phyloP scores from a whole-genome alignment of 495 filamentous ascomycete genomes.

The Penicillium cosmopolitanum region DNA sequence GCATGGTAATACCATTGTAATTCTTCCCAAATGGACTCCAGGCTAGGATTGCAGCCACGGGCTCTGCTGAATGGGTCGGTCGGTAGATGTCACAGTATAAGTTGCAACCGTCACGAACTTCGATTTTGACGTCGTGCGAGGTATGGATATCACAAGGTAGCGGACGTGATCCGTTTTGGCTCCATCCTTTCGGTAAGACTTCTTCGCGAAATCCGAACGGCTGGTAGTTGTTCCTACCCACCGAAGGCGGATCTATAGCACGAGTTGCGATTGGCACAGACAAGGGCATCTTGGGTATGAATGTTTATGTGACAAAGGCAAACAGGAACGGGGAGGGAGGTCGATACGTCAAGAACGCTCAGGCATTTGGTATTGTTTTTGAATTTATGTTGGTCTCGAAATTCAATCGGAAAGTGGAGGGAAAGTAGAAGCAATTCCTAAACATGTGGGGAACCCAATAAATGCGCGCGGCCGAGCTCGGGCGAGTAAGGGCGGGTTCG shows the following conservation, averaged over 20 bases:
- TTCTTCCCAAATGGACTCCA: constrained; percentile 41
- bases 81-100: constrained; percentile 38
- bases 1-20: constrained; percentile 22
- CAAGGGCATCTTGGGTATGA: constrained; percentile 9
- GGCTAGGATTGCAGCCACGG: constrained; percentile 35
- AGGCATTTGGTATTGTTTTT: neutral
- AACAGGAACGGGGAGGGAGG: neutral
- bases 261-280: constrained; percentile 7
- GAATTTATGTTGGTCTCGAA: neutral
- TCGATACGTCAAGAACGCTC: neutral
- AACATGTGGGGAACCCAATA: too few species aligned
- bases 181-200: constrained; percentile 18
- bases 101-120: constrained; percentile 30
- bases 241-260: constrained; percentile 1
- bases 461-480: neutral
- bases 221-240: constrained; percentile 16
- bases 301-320: neutral
- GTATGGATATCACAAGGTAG: constrained; percentile 20
- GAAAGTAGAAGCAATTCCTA: neutral
- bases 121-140: constrained; percentile 24
- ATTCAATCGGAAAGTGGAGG: neutral
- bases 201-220: neutral
- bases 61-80: constrained; percentile 16
- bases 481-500: neutral
- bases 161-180: constrained; percentile 6